Conservation (phyloP, 441 rosid species). For the Gossypium trilobum region DNA sequence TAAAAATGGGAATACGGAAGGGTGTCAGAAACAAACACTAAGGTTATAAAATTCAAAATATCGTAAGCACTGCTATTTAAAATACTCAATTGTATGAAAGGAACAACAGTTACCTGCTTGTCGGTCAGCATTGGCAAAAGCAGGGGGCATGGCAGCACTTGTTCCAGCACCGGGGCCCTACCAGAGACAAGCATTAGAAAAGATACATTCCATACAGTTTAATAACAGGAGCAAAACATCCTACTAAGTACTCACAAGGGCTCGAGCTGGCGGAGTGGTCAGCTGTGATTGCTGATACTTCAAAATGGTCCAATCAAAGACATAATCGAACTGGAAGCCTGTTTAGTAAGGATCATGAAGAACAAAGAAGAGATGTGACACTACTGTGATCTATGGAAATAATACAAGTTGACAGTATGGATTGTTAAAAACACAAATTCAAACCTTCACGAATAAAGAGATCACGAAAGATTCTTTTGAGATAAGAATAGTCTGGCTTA, state of each 20-base stretch:
- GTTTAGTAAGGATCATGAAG: slow-evolving; percentile 19
- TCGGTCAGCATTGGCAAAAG: slow-evolving; percentile 44
- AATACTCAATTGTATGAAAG: neutral
- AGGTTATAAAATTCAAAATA: neutral
- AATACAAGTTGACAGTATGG: slow-evolving; percentile 48
- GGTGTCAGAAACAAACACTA: neutral
- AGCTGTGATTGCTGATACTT: slow-evolving; percentile 92
- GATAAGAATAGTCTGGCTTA: slow-evolving; percentile 87
- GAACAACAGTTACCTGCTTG: slow-evolving; percentile 44
- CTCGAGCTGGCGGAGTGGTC: slow-evolving; percentile 63
- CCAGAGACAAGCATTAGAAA: slow-evolving; percentile 21
- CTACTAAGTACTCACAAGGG: slow-evolving; percentile 34
- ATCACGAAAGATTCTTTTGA: slow-evolving; percentile 88
- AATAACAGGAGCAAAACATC: neutral
- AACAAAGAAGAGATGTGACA: slow-evolving; percentile 25
- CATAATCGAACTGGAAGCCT: slow-evolving; percentile 96
- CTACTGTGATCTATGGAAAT: slow-evolving; percentile 45
- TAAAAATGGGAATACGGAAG: neutral
- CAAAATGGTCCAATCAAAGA: slow-evolving; percentile 96
- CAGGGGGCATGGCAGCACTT: slow-evolving; percentile 63
- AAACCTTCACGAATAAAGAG: slow-evolving; percentile 96
- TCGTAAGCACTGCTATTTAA: neutral
- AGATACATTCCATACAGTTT: slow-evolving; percentile 2
- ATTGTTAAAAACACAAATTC: slow-evolving; percentile 23
- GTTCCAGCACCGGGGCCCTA: slow-evolving; percentile 77